Base-by-base conservation (phyloP, 1,284 basidiomycete genomes). In the Golubevia pallescens region DNA sequence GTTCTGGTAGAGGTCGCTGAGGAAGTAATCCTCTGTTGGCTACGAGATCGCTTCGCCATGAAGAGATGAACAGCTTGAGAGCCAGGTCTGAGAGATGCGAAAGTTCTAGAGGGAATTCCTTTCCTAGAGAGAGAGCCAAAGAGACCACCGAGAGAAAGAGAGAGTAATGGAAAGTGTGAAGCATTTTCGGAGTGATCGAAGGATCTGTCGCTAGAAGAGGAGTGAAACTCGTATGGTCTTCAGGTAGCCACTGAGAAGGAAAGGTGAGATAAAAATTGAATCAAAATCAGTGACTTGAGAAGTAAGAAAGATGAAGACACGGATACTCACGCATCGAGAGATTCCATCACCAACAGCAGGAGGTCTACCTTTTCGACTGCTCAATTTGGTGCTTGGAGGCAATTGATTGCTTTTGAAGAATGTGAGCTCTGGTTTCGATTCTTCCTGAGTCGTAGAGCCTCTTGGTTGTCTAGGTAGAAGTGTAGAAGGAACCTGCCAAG, bases 241-340 rank as follows among this genome's bases (percentile, higher is more conserved):
- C 1, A 71, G 68, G 4, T 71, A 65, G 13, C 67, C 68, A 48
- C 65, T 70, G 10, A 67, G 23, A 20, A 42, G 71, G 65, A 71
- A 74, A 6, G 57, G 21, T 1, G 34, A 10, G 3, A 38, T 4
- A 38, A 38, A 5, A 10, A 5, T 38, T 38, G 5, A 10, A 38
- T 38, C 10, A 4, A n/a, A n/a, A n/a, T n/a, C n/a, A n/a, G n/a
- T n/a, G n/a, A n/a, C n/a, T n/a, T n/a, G n/a, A n/a, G 34, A 38
- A 38, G 34, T 10, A 38, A 10, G 10, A 38, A 4, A 38, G 5
- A 38, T 5, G 34, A 10, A 38, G 34, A 38, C 5, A 5, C 34
- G 34, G 10, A 38, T 4, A 38, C 34, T 38, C 10, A 38, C 34
- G 10, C 5, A 5, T 38, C 34, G 3, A 5, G 34, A 5, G 34